These are phyloP conservation scores for Ustilago curta DNA, from an alignment of 1,284 basidiomycete species.

Conservation along the genomic window DNA sequence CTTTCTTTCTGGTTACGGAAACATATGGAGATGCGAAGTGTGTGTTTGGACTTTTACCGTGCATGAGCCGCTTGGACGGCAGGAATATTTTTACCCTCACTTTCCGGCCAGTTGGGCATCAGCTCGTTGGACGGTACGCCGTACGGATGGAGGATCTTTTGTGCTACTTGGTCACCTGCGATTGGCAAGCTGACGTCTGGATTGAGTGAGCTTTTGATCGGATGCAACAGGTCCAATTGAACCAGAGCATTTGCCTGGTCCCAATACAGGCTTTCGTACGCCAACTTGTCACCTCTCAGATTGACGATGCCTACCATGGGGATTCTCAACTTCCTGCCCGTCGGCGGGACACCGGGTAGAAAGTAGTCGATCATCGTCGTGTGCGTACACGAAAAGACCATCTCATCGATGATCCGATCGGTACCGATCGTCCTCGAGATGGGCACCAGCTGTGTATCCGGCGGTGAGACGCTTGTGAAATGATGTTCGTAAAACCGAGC, in stretches of 20 bases:
- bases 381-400: constrained; percentile 40
- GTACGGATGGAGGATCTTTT: constrained; percentile 43
- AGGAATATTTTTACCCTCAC: constrained; percentile 21
- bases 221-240: constrained; percentile 25
- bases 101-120: constrained; percentile 42
- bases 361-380: constrained; percentile 44
- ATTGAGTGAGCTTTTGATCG: constrained; percentile 15
- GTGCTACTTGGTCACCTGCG: constrained; percentile 33
- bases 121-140: constrained; percentile 29
- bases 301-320: constrained; percentile 48
- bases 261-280: constrained; percentile 44
- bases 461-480: constrained; percentile 29
- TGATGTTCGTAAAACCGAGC: constrained; percentile 40
- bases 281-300: constrained; percentile 40
- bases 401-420: constrained; percentile 43
- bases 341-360: constrained; percentile 33
- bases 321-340: constrained; percentile 23
- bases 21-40: neutral
- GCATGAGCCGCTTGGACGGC: neutral
- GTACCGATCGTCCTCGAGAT: constrained; percentile 30
- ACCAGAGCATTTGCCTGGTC: constrained; percentile 38
- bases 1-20: neutral
- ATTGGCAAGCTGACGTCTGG: constrained; percentile 18
- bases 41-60: neutral
- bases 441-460: constrained; percentile 21